Conservation (phyloP, 257 asterid species). For the Euphrasia confusa region DNA sequence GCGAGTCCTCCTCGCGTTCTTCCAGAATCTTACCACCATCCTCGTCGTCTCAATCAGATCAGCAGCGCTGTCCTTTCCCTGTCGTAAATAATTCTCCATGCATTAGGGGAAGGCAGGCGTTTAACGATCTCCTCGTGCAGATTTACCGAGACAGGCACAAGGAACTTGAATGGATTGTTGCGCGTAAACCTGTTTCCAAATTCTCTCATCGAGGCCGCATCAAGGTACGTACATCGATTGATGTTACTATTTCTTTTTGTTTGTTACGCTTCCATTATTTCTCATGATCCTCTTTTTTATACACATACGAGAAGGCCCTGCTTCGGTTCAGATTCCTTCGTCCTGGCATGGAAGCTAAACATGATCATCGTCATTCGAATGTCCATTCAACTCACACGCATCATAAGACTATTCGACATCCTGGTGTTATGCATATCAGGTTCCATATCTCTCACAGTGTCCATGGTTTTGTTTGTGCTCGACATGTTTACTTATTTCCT, state of each 20-base stretch:
- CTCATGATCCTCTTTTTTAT: not conserved
- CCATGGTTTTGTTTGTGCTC: not conserved
- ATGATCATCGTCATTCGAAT: conserved; percentile 23
- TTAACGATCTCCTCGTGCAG: conserved; percentile 46
- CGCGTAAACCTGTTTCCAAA: conserved; percentile 50
- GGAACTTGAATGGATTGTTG: conserved; percentile 52
- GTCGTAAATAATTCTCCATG: conserved; percentile 39
- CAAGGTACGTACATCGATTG: conserved; percentile 38
- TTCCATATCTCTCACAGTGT: conserved; percentile 17
- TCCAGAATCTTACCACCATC: conserved; percentile 4
- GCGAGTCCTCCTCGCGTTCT: conserved; percentile 24
- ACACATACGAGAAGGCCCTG: conserved; percentile 40
- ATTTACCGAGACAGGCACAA: conserved; percentile 52
- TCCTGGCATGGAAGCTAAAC: conserved; percentile 46
- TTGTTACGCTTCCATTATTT: not conserved
- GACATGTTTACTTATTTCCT: not conserved
- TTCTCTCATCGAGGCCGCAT: conserved; percentile 80
- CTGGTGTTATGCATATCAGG: conserved; percentile 40
- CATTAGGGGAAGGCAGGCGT: conserved; percentile 78
- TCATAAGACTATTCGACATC: conserved; percentile 26
- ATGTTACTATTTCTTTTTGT: not conserved
- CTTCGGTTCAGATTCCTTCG: conserved; percentile 61
- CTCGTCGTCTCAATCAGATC: conserved; percentile 28
- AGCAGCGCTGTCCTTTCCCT: conserved; percentile 32
- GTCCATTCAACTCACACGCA: conserved; percentile 29